Evolutionary conservation across 768 basidiomycete genomes (phyloP).

Genomic region (Pisolithus orientalis): DNA sequence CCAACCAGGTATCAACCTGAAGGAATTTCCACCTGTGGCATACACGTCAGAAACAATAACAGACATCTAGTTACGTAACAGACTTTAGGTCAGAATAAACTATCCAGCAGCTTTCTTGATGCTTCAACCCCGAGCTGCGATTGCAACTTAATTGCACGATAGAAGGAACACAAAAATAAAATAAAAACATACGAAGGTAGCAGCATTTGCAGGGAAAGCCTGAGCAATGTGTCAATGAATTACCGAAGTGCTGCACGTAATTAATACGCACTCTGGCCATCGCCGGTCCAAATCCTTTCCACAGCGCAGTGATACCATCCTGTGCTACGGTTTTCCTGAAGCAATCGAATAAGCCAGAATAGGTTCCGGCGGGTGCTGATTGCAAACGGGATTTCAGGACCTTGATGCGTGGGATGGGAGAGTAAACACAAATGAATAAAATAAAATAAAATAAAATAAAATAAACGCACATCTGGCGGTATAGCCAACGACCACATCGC

Average conservation of each 20-base stretch:
- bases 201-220: slow-evolving; percentile 97
- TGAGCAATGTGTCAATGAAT: slow-evolving; percentile 23
- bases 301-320: slow-evolving; percentile 83
- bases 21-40: neutral
- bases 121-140: slow-evolving; percentile 85
- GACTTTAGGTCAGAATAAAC: slow-evolving; percentile 38
- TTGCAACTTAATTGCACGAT: neutral
- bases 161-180: neutral
- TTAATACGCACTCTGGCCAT: slow-evolving; percentile 70
- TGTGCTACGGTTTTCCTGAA: slow-evolving; percentile 83
- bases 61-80: neutral
- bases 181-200: slow-evolving; percentile 67
- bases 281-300: slow-evolving; percentile 97
- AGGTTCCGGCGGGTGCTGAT: slow-evolving; percentile 96
- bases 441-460: neutral
- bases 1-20: too few relatives aligned
- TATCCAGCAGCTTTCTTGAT: slow-evolving; percentile 78
- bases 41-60: neutral
- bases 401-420: slow-evolving; percentile 34
- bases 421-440: slow-evolving; percentile 1
- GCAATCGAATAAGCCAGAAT: slow-evolving; percentile 91
- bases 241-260: neutral
- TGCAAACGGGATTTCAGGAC: slow-evolving; percentile 95
- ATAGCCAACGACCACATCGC: slow-evolving; percentile 99
- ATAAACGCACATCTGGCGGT: slow-evolving; percentile 79